Conservation (phyloP, 306 rosid genomes). For the Prunus mongolica region DNA sequence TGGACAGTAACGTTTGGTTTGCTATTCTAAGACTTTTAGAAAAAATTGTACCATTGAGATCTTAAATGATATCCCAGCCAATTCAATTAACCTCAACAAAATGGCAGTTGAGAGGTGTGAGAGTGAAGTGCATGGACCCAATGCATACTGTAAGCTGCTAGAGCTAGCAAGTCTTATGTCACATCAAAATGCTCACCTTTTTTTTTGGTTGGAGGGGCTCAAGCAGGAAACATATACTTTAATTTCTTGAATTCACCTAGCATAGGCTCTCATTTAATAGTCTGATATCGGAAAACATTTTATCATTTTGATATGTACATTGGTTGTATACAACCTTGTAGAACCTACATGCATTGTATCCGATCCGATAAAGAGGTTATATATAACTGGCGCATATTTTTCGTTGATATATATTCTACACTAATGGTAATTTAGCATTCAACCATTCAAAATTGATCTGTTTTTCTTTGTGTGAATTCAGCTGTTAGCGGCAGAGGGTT, state of each 20-base stretch:
- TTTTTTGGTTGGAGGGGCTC: not conserved
- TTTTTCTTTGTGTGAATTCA: slow-evolving; percentile 6
- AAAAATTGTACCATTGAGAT: not conserved
- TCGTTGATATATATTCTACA: not conserved
- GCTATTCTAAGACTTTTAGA: not conserved
- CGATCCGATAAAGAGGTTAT: not conserved
- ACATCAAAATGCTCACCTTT: not conserved
- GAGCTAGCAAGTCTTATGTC: not conserved
- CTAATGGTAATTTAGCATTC: not conserved
- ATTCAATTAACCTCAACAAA: not conserved
- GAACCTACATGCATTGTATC: not conserved
- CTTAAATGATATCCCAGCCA: not conserved
- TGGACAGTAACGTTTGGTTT: not conserved
- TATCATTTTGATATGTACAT: not conserved
- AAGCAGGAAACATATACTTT: not conserved
- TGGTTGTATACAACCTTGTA: not conserved
- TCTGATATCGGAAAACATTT: not conserved
- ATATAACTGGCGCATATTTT: not conserved
- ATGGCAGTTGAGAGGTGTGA: not conserved
- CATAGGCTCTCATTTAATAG: not conserved
- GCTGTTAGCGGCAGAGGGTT: slow-evolving; percentile 86
- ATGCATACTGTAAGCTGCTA: not conserved
- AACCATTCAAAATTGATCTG: not conserved
- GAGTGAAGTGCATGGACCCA: not conserved
- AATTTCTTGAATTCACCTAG: not conserved